These are phyloP conservation scores for Pyrenopolyporus hunteri DNA, from an alignment of 495 filamentous ascomycete species.

Conservation along the genomic window DNA sequence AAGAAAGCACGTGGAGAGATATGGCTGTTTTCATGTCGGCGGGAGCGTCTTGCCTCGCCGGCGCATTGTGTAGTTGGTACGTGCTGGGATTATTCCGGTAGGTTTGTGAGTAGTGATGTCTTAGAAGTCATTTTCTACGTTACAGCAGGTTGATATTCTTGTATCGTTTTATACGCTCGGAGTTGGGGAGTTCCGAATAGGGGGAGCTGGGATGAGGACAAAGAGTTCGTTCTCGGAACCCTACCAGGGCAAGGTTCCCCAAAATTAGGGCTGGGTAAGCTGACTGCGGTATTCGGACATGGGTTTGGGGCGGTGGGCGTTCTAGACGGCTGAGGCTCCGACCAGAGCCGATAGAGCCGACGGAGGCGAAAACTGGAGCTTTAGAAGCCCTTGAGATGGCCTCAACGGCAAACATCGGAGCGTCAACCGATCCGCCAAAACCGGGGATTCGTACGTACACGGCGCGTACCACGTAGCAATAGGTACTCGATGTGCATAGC, in stretches of 20 bases:
- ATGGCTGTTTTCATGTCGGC: slow-evolving; percentile 27
- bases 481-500: slow-evolving; percentile 16
- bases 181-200: not conserved
- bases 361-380: slow-evolving; percentile 31
- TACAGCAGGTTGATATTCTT: slow-evolving; percentile 20
- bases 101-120: slow-evolving; percentile 10
- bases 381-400: not conserved
- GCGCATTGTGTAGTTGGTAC: slow-evolving; percentile 24
- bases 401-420: slow-evolving; percentile 29
- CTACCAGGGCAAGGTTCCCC: not conserved
- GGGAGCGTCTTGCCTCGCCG: slow-evolving; percentile 25
- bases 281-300: slow-evolving; percentile 29
- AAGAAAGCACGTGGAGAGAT: slow-evolving; percentile 41
- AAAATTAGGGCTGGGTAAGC: not conserved
- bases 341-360: slow-evolving; percentile 21
- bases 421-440: slow-evolving; percentile 19
- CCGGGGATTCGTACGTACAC: not conserved
- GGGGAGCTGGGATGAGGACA: not conserved
- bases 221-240: not conserved
- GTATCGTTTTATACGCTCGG: slow-evolving; percentile 3
- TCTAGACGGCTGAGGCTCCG: slow-evolving; percentile 33
- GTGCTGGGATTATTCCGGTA: slow-evolving; percentile 13
- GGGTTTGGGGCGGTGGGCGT: slow-evolving; percentile 15
- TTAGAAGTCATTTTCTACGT: not conserved
- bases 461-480: slow-evolving; percentile 5